Evolutionary conservation across 441 rosid species (phyloP).

Genomic region (Melianthus villosus): DNA sequence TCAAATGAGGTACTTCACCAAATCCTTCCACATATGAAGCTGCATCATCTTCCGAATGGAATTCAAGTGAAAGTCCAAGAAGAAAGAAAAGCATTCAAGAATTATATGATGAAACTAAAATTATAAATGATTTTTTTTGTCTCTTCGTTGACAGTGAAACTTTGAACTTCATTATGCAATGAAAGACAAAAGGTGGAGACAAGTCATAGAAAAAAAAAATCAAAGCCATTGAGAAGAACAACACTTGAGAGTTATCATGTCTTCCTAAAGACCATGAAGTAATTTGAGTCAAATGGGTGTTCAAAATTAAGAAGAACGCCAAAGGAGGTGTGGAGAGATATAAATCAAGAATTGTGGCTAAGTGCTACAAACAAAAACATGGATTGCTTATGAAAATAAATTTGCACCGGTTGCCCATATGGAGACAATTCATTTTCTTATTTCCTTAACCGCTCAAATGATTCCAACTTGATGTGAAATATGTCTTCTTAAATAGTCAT

Average conservation of each 20-base stretch:
- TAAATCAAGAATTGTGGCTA: background rate
- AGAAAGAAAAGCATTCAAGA: too few relatives aligned
- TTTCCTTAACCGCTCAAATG: background rate
- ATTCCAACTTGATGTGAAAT: background rate
- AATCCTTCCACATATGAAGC: too few relatives aligned
- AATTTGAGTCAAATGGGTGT: background rate
- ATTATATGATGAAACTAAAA: too few relatives aligned
- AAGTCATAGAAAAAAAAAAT: too few relatives aligned
- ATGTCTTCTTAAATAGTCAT: background rate
- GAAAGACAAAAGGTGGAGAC: background rate
- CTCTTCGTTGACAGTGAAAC: background rate
- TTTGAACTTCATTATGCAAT: background rate
- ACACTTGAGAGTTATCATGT: background rate
- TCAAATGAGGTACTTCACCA: too few relatives aligned
- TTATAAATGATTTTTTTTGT: too few relatives aligned
- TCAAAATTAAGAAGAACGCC: background rate
- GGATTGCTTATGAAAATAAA: background rate
- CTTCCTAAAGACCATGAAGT: background rate
- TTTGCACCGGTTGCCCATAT: background rate
- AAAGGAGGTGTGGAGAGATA: background rate
- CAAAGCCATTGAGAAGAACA: background rate
- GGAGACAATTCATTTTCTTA: background rate
- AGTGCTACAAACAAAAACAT: background rate
- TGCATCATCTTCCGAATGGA: too few relatives aligned
- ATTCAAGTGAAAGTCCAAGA: too few relatives aligned